Conservation (phyloP, 805 yeast genomes). For the Wickerhamomyces bovis region DNA sequence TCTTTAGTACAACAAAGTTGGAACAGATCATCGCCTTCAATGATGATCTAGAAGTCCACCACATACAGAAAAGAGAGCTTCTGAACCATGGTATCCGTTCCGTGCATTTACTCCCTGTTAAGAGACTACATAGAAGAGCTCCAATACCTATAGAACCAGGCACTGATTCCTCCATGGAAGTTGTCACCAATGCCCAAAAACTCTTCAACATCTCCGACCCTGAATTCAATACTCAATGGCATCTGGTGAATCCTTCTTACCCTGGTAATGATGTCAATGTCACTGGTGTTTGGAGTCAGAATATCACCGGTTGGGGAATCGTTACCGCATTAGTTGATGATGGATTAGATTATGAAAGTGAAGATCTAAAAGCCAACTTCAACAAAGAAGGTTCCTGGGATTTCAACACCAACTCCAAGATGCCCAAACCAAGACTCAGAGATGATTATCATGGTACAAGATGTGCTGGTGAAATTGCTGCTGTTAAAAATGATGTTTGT, state of each 20-base stretch:
- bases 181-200: constrained; percentile 40
- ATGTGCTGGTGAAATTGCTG: constrained; percentile 97
- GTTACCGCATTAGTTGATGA: constrained; percentile 91
- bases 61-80: constrained; percentile 14
- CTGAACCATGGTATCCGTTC: constrained; percentile 32
- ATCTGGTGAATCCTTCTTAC: constrained; percentile 63
- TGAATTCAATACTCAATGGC: constrained; percentile 84
- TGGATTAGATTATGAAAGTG: constrained; percentile 79
- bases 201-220: constrained; percentile 75
- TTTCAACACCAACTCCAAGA: constrained; percentile 65
- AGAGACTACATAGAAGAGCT: constrained; percentile 45
- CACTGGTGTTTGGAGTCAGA: constrained; percentile 75
- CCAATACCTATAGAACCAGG: constrained; percentile 42
- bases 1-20: constrained; percentile 49
- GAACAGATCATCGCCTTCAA: constrained; percentile 2
- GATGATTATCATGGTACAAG: constrained; percentile 96
- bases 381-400: constrained; percentile 86
- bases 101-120: constrained; percentile 51
- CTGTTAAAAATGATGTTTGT: constrained; percentile 72
- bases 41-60: constrained; percentile 13
- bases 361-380: constrained; percentile 67
- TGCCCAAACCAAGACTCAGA: constrained; percentile 72
- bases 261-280: constrained; percentile 88
- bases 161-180: constrained; percentile 46
- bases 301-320: constrained; percentile 74